Evolutionary conservation across 1,284 basidiomycete genomes (phyloP), one percentile per base, ranked within the genome.

Genomic region (Pseudozyma pruni): DNA sequence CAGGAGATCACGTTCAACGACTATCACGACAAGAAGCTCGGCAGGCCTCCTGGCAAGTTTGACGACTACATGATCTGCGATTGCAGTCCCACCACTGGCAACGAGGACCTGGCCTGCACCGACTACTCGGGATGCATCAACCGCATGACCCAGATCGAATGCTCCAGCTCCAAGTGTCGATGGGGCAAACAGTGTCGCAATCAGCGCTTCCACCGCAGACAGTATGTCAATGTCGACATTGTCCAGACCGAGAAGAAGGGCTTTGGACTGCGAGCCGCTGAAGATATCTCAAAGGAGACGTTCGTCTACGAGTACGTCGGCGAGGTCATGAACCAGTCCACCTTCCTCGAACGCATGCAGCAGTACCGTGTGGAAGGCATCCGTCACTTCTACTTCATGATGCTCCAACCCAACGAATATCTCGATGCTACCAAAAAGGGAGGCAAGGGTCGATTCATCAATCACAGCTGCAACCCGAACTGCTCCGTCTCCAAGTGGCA

Each of bases 401-500:
- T 97, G 91, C 84, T 98, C 54, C 96, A 98, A 83, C 93, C 92
- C 77, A 94, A 97, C 75, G 94, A 98, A 93, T 98, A 92, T 84
- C 93, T 99, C 76, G 96, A 99, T 83, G 96, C 96, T 1, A 98
- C 96, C 1, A 97, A 96, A 83, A 91, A 90, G 76, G 96, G 96
- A 17, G 94, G 94, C 0, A 94, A 94, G 41, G 95, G 93, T 4
- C 90, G 96, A 8, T 98, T 99, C 81, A 92, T 94, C 29, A 99
- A 99, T 82, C 96, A 99, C 84, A 95, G 93, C 67, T 99, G 96
- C 83, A 93, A 90, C 73, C 96, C 96, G 9, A 99, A 98, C 79
- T 98, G 93, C 83, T 96, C 93, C 80, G 95, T 99, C n/a, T 93
- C 94, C 40, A 98, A 97, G 84, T 99, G 96, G 96, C 94, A 94